phyloP scores from a whole-genome alignment of 495 filamentous ascomycete species.

The Cercophora newfieldiana region DNA sequence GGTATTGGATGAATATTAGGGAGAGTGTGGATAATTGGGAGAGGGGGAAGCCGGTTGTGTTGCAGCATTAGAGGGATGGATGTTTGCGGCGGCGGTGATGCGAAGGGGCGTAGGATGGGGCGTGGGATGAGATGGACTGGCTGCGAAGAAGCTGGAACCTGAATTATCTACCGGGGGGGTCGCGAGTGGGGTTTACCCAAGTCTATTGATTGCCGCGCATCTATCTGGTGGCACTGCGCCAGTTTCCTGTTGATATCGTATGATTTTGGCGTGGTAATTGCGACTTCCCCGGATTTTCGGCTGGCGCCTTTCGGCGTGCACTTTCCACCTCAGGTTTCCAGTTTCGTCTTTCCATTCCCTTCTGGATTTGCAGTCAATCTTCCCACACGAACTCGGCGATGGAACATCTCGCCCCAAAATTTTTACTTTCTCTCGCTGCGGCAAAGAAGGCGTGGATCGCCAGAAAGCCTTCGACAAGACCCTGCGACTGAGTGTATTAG shows the following conservation, averaged over 20 bases:
- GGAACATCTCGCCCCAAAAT: no score
- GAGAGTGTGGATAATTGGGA: slow-evolving; percentile 82
- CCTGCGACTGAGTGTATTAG: neutral
- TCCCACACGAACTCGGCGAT: no score
- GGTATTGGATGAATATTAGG: slow-evolving; percentile 89
- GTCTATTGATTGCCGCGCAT: neutral
- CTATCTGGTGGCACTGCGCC: neutral
- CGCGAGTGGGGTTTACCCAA: neutral
- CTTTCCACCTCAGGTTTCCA: neutral
- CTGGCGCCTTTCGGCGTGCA: no score
- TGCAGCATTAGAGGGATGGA: slow-evolving; percentile 56
- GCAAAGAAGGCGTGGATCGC: no score
- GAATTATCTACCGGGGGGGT: neutral
- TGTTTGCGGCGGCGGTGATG: neutral
- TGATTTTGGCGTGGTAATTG: neutral
- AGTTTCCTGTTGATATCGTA: neutral
- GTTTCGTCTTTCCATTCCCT: no score
- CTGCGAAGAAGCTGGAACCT: neutral
- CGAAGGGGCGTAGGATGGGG: neutral
- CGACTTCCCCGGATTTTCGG: neutral
- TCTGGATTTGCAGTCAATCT: no score
- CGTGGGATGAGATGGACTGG: neutral
- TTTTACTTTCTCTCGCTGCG: no score
- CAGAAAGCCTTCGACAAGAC: neutral
- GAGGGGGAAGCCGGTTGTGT: slow-evolving; percentile 66